These are phyloP conservation scores for Ogataea parapolymorpha DNA, from an alignment of 805 yeast genomes.

Conservation along the genomic window DNA sequence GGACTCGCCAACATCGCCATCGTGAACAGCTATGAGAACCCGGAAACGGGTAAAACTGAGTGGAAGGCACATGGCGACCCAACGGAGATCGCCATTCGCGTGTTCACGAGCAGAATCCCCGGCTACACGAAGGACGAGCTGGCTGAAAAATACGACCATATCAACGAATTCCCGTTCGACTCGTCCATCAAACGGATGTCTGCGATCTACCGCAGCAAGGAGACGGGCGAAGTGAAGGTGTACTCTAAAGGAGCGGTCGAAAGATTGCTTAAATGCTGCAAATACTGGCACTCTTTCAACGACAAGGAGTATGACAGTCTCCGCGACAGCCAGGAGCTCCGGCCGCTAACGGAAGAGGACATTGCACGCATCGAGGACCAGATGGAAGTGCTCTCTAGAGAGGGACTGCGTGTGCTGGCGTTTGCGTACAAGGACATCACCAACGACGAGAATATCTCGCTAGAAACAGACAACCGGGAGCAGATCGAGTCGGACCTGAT, in stretches of 20 bases:
- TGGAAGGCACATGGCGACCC: background rate
- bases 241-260: background rate
- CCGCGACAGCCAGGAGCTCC: background rate
- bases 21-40: background rate
- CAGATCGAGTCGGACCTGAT: slow-evolving; percentile 20
- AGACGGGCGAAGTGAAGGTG: background rate
- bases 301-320: background rate
- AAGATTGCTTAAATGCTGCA: background rate
- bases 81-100: background rate
- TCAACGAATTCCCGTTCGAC: background rate
- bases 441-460: background rate
- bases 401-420: background rate
- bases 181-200: background rate
- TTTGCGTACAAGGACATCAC: background rate
- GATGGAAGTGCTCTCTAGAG: background rate
- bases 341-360: background rate
- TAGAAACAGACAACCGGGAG: background rate
- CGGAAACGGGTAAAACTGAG: background rate
- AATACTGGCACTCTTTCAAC: background rate
- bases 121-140: background rate
- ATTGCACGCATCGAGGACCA: background rate
- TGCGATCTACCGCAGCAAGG: background rate
- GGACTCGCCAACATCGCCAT: background rate
- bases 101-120: background rate
- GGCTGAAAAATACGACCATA: background rate